Evolutionary conservation across 257 asterid genomes (phyloP), one percentile per base, ranked within the genome.

Genomic region (Pogostemon cablin): DNA sequence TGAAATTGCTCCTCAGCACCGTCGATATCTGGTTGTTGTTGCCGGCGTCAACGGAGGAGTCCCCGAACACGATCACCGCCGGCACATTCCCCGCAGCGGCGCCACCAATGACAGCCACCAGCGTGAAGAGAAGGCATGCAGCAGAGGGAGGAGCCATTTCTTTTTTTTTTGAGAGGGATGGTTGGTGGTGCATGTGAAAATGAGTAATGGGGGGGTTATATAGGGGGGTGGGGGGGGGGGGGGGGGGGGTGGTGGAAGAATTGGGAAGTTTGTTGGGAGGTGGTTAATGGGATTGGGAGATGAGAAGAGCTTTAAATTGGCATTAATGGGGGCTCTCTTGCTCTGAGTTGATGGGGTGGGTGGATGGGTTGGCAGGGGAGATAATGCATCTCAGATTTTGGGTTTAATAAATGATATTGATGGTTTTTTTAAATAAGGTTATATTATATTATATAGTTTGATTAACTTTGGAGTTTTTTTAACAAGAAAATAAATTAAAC

Each of bases 11-110:
- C 88, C 83, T 84, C 11, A 90, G 77, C 47, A 88, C 67, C 6
- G 98, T 93, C 2, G 96, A 78, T 17, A 93, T 78, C 63, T 72
- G 81, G 84, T 93, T 93, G 74, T 90, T 90, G 85, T 93, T 93
- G 20, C 98, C 98, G 9, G 98, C 85, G 55, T 90, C 97, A 0
- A 93, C 98, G 0, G 97, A 87, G 0, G 98, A 90, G 83, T 93
- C 96, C 0, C 98, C 98, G 55, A 93, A 93, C 59, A 93, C 98
- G 53, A 93, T 90, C 50, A 93, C 73, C 20, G 98, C 96, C 32
- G 98, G 93, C 6, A 93, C 82, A 58, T 79, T 75, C 0, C 59
- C 63, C 57, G 68, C 82, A 0, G 71, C 74, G 69, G 37, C 58
- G 8, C 41, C 56, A 48, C 41, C 56, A 8, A 6, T 3, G 6